phyloP scores from a whole-genome alignment of 306 rosid species.

The Prinsepia uniflora region DNA sequence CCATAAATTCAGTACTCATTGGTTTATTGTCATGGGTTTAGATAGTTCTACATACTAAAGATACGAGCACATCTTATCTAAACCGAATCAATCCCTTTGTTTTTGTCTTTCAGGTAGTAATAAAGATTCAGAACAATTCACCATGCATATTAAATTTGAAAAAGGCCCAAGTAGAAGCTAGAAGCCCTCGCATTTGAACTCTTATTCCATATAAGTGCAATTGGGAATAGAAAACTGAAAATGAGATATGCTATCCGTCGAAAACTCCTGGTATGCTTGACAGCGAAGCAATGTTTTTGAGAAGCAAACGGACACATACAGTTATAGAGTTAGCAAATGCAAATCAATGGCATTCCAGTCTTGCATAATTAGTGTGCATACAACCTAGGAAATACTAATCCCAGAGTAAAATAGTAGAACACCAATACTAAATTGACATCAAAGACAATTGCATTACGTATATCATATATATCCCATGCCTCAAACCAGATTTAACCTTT shows the following conservation, averaged over 20 bases:
- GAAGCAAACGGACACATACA: constrained; percentile 9
- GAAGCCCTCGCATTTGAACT: not conserved
- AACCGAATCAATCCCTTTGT: not conserved
- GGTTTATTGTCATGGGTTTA: not conserved
- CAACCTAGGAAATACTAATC: not conserved
- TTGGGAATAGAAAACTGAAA: not conserved
- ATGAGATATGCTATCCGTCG: not conserved
- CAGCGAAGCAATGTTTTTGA: not conserved
- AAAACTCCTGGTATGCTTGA: constrained; percentile 4
- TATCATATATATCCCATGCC: not conserved
- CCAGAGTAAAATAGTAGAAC: not conserved
- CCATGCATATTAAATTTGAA: not conserved
- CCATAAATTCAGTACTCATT: not conserved
- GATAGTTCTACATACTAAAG: not conserved
- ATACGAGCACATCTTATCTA: not conserved
- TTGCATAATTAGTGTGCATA: not conserved
- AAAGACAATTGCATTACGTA: constrained; percentile 3
- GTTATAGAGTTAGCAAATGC: constrained; percentile 3
- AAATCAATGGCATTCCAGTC: not conserved
- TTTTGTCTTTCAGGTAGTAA: constrained; percentile 2
- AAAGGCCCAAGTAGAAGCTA: not conserved
- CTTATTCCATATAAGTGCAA: not conserved
- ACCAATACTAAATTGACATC: not conserved
- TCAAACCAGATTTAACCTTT: not conserved
- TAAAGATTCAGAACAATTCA: not conserved